Evolutionary conservation across 306 rosid genomes (phyloP).

Genomic region (Sechiopsis laciniata): DNA sequence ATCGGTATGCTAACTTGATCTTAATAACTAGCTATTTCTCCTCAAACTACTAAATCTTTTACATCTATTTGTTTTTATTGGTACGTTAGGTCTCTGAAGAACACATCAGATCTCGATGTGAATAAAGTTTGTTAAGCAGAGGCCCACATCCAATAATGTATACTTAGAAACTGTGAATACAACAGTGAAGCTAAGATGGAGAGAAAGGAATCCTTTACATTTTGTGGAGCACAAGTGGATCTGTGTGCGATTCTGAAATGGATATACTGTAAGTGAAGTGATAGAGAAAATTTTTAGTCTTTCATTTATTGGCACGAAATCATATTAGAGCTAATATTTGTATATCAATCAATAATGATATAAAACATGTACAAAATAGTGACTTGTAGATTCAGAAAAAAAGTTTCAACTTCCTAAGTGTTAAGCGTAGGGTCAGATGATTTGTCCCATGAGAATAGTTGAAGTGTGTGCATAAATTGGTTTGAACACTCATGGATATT

Average conservation of each 20-base stretch:
- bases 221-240: too few relatives aligned
- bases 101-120: too few relatives aligned
- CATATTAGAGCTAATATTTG: not conserved
- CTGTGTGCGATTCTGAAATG: not conserved
- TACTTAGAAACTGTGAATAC: constrained; percentile 7
- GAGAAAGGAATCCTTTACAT: not conserved
- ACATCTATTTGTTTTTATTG: too few relatives aligned
- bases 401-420: not conserved
- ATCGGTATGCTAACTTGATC: too few relatives aligned
- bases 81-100: too few relatives aligned
- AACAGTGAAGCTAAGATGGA: too few relatives aligned
- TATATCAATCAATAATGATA: not conserved
- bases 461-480: too few relatives aligned
- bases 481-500: too few relatives aligned
- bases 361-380: not conserved
- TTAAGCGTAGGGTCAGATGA: too few relatives aligned
- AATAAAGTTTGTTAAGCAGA: constrained; percentile 6
- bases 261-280: constrained; percentile 7
- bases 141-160: constrained; percentile 5
- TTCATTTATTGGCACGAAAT: not conserved
- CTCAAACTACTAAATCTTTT: not conserved
- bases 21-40: too few relatives aligned
- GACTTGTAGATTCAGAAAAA: not conserved
- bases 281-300: not conserved
- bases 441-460: too few relatives aligned